Evolutionary conservation across 2,329 filamentous ascomycete species (phyloP).

Genomic region (Aplosporella prunicola): DNA sequence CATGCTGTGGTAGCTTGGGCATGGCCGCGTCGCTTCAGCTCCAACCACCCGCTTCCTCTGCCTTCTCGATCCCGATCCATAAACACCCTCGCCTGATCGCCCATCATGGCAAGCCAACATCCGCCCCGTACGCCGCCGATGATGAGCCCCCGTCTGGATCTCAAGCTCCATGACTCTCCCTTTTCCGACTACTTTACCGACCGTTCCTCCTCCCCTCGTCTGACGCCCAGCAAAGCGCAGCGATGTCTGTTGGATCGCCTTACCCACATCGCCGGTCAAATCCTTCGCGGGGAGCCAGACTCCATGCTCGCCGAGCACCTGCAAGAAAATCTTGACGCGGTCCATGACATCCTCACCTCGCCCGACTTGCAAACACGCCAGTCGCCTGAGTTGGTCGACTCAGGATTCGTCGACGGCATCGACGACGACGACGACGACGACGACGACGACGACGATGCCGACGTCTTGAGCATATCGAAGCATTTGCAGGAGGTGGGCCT

Average conservation of each 20-base stretch:
- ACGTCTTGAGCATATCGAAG: constrained; percentile 6
- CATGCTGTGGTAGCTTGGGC: no score
- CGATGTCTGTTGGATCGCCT: constrained; percentile 25
- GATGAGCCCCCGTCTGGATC: no score
- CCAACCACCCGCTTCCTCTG: no score
- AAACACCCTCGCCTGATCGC: no score
- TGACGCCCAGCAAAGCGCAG: constrained; percentile 2
- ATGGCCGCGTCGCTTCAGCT: no score
- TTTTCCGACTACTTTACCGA: constrained; percentile 35
- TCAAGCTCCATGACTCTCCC: constrained; percentile 24
- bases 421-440: constrained; percentile 4
- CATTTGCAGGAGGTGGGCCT: constrained; percentile 7
- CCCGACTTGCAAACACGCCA: constrained; percentile 8
- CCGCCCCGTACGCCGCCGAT: no score
- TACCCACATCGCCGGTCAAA: constrained; percentile 25
- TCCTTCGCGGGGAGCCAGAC: constrained; percentile 19
- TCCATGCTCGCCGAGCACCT: constrained; percentile 7
- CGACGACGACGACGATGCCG: constrained; percentile 5
- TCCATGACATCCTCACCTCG: constrained; percentile 6
- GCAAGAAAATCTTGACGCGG: constrained; percentile 3
- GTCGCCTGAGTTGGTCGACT: constrained; percentile 7
- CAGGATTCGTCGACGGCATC: constrained; percentile 7
- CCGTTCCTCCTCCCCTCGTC: constrained; percentile 18
- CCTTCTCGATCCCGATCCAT: not conserved
- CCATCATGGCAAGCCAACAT: constrained; percentile 8